Conservation (phyloP, 2,329 filamentous ascomycete genomes). For the Cadophora malorum region DNA sequence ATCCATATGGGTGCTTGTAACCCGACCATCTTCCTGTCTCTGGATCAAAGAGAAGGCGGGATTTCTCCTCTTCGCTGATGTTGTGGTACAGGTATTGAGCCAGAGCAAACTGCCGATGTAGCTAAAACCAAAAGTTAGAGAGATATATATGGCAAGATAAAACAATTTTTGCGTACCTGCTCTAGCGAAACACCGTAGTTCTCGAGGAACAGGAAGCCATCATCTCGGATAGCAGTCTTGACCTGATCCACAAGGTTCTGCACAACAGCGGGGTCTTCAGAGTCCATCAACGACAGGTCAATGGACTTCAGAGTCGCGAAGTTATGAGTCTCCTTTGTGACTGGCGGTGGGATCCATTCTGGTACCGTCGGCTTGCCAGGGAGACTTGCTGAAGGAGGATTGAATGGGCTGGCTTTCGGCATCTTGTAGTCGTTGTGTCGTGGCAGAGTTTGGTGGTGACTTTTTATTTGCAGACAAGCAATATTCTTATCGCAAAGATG, state of each 20-base stretch:
- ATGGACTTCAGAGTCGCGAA: conserved; percentile 51
- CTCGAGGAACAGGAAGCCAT: conserved; percentile 55
- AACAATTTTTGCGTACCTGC: conserved; percentile 38
- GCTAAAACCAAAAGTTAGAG: conserved; percentile 39
- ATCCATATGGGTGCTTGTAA: conserved; percentile 56
- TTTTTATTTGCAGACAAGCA: neutral
- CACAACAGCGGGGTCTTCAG: conserved; percentile 51
- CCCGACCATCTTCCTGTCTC: conserved; percentile 56
- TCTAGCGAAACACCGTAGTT: conserved; percentile 55
- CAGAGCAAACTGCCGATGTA: conserved; percentile 58
- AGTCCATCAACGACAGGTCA: conserved; percentile 53
- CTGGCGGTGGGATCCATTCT: conserved; percentile 51
- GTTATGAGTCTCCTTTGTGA: conserved; percentile 53
- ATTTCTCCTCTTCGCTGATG: conserved; percentile 56
- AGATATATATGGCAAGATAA: neutral
- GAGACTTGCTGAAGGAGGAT: conserved; percentile 49
- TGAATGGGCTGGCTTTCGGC: conserved; percentile 48
- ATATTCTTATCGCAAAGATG: neutral
- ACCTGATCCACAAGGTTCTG: conserved; percentile 51
- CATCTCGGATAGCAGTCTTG: conserved; percentile 52
- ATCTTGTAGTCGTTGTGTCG: conserved; percentile 18
- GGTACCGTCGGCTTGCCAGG: conserved; percentile 52
- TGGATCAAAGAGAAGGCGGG: conserved; percentile 54
- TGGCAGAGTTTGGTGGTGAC: neutral
- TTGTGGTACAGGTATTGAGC: conserved; percentile 58